Percentiles rank a stretch among this genome's conserved stretches.
These are phyloP conservation scores for Pseudogymnoascus sp. DNA, from an alignment of 2,329 filamentous ascomycete species.

Conservation along the genomic window DNA sequence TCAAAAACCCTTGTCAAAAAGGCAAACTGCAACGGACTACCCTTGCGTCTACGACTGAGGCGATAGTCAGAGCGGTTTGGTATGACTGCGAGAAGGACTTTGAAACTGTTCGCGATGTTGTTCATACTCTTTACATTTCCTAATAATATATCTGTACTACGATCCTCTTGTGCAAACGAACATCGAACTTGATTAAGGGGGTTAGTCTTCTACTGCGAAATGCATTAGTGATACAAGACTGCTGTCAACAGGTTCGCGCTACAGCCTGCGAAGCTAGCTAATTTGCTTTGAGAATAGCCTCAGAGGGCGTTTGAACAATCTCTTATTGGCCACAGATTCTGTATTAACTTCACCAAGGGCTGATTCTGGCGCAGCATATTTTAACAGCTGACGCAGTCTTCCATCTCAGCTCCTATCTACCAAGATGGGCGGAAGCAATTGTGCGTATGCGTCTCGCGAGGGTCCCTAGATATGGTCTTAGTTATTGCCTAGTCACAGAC, in stretches of 20 bases:
- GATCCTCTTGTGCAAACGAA: too few relatives aligned
- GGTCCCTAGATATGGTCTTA: background rate
- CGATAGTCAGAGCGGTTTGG: background rate
- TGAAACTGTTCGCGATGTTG: background rate
- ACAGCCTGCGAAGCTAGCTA: too few relatives aligned
- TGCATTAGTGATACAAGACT: too few relatives aligned
- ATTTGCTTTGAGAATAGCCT: too few relatives aligned
- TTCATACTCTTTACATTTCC: background rate
- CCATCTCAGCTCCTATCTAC: background rate
- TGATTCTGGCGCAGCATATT: background rate
- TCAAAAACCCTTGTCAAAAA: background rate
- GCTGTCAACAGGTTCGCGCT: too few relatives aligned
- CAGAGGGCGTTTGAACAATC: background rate
- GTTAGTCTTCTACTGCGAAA: too few relatives aligned
- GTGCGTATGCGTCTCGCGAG: background rate
- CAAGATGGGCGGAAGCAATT: background rate
- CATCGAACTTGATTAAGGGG: background rate
- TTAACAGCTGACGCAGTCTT: background rate
- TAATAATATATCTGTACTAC: background rate
- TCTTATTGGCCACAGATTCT: background rate
- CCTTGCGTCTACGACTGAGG: background rate
- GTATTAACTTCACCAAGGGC: background rate
- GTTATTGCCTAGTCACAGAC: background rate
- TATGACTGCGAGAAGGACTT: background rate
- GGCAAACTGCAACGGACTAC: background rate